Conservation (phyloP, 495 filamentous ascomycete species). For the Podospora appendiculata region DNA sequence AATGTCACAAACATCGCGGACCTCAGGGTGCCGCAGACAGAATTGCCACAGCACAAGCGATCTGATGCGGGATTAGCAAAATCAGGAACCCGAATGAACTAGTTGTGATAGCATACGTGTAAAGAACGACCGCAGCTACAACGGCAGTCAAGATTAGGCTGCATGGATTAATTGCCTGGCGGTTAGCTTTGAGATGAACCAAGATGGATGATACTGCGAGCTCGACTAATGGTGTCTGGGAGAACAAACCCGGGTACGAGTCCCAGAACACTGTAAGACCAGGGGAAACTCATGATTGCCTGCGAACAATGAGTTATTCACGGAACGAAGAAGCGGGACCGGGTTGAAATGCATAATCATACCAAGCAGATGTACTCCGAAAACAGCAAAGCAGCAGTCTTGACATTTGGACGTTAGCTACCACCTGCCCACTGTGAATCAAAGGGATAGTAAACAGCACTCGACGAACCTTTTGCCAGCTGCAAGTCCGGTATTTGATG, state of each 20-base stretch:
- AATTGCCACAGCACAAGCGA: constrained; percentile 82
- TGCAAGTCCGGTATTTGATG: constrained; percentile 85
- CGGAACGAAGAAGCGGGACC: neutral
- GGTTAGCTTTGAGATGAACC: neutral
- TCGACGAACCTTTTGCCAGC: constrained; percentile 69
- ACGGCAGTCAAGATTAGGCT: constrained; percentile 70
- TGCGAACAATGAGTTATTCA: constrained; percentile 1
- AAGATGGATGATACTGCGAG: constrained; percentile 15
- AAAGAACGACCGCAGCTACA: constrained; percentile 65
- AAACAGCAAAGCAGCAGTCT: constrained; percentile 82
- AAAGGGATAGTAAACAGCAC: neutral
- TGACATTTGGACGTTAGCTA: neutral
- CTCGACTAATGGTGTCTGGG: too few relatives aligned
- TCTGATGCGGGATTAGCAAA: neutral
- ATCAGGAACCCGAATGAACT: neutral
- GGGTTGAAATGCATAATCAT: constrained; percentile 1
- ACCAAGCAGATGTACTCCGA: constrained; percentile 84
- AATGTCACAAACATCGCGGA: constrained; percentile 85
- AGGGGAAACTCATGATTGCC: constrained; percentile 91
- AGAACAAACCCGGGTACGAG: constrained; percentile 61
- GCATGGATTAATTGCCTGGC: neutral
- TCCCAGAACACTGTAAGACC: constrained; percentile 78
- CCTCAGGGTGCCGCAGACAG: constrained; percentile 77
- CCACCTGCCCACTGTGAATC: neutral
- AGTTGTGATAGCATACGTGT: constrained; percentile 43